These are phyloP conservation scores for Fraxinus greggii DNA, from an alignment of 305 asterid species.

Conservation along the genomic window DNA sequence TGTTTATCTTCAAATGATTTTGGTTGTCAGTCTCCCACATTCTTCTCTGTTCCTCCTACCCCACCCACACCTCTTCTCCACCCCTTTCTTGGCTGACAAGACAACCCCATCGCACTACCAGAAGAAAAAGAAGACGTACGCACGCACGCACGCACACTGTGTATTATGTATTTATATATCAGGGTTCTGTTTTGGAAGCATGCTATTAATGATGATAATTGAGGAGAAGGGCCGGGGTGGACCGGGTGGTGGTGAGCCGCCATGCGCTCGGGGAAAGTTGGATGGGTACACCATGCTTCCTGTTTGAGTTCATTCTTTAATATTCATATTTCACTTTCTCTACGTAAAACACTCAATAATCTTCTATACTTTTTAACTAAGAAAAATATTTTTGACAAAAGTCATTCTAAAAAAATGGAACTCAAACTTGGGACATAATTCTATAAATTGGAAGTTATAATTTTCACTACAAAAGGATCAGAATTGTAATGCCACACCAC, in stretches of 20 bases:
- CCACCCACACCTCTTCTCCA: not conserved
- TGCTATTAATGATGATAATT: constrained; percentile 54
- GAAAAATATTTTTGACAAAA: too few species aligned
- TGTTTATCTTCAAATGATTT: constrained; percentile 2
- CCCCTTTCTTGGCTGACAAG: constrained; percentile 41
- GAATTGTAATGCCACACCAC: not conserved
- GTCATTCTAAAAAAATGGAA: not conserved
- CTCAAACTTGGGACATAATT: not conserved
- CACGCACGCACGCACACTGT: constrained; percentile 14
- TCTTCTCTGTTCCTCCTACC: not conserved
- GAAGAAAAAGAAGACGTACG: constrained; percentile 18
- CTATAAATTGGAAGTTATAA: not conserved
- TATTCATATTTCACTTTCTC: not conserved
- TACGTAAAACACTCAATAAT: not conserved
- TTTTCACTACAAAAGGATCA: not conserved
- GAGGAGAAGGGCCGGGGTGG: constrained; percentile 15
- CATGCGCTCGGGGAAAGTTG: constrained; percentile 55
- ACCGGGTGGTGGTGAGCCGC: constrained; percentile 42
- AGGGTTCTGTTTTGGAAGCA: constrained; percentile 43
- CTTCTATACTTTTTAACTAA: not conserved
- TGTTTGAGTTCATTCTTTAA: not conserved
- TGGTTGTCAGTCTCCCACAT: constrained; percentile 8
- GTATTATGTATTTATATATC: constrained; percentile 19
- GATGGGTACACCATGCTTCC: constrained; percentile 25
- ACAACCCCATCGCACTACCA: constrained; percentile 61